These are phyloP conservation scores for Heliosperma pusillum DNA, from an alignment of 148 eudicot species.

Conservation along the genomic window DNA sequence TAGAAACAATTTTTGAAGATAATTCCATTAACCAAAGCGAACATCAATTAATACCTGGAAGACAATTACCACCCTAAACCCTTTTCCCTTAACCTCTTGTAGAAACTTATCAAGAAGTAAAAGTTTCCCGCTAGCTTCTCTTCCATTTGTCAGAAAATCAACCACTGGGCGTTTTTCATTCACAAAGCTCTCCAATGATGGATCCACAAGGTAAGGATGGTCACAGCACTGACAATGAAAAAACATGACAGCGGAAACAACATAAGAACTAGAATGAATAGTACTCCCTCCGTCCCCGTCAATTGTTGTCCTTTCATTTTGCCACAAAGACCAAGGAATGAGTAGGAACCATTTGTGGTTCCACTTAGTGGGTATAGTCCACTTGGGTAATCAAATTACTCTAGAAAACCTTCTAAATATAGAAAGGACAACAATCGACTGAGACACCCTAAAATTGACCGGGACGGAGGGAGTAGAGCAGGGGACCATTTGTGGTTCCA, in stretches of 20 bases:
- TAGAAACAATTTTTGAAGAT: not conserved
- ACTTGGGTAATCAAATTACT: too few relatives aligned
- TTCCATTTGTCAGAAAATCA: conserved; percentile 54
- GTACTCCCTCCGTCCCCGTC: too few relatives aligned
- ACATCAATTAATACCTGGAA: conserved; percentile 48
- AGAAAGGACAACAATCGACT: too few relatives aligned
- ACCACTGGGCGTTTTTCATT: conserved; percentile 34
- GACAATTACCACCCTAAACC: conserved; percentile 53
- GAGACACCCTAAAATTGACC: too few relatives aligned
- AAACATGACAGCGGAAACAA: not conserved
- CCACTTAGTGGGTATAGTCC: too few relatives aligned
- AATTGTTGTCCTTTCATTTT: too few relatives aligned
- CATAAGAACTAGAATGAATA: not conserved
- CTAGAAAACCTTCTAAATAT: too few relatives aligned
- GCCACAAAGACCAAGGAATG: too few relatives aligned
- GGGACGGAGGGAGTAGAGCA: too few relatives aligned
- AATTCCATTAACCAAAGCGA: not conserved
- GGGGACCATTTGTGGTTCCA: too few relatives aligned
- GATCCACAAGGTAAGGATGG: conserved; percentile 73
- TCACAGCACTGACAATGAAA: conserved; percentile 66
- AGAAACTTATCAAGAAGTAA: conserved; percentile 63
- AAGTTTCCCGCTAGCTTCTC: conserved; percentile 82
- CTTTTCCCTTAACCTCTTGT: conserved; percentile 42
- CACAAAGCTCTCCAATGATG: conserved; percentile 39
- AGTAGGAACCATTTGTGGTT: too few relatives aligned